Conservation (phyloP, 2,329 filamentous ascomycete genomes). For the Aspergillus sclerotialis region DNA sequence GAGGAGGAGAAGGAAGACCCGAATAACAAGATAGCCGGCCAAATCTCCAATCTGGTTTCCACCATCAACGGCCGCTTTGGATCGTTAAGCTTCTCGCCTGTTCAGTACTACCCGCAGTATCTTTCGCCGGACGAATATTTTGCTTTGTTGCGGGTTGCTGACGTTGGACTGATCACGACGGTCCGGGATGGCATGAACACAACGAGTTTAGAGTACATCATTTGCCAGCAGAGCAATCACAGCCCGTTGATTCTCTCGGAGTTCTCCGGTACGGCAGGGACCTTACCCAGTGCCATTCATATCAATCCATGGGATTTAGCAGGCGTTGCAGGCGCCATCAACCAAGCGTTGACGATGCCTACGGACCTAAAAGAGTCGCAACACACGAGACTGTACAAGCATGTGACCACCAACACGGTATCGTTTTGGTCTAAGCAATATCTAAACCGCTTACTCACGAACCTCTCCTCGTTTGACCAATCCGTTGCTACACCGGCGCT, state of each 20-base stretch:
- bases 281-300: constrained; percentile 76
- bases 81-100: constrained; percentile 79
- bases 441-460: constrained; percentile 69
- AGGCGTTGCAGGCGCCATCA: constrained; percentile 76
- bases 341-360: constrained; percentile 72
- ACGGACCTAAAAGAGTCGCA: constrained; percentile 58
- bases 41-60: constrained; percentile 84
- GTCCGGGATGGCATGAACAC: constrained; percentile 98
- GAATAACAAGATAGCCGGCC: constrained; percentile 74
- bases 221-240: constrained; percentile 80
- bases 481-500: constrained; percentile 72
- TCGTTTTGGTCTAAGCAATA: constrained; percentile 79
- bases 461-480: constrained; percentile 69
- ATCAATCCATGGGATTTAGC: constrained; percentile 94
- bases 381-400: constrained; percentile 69
- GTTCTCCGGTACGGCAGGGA: constrained; percentile 89
- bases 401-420: constrained; percentile 80
- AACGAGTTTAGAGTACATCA: constrained; percentile 87
- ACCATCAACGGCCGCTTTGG: constrained; percentile 89
- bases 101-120: constrained; percentile 93
- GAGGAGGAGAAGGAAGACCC: constrained; percentile 71
- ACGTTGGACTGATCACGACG: constrained; percentile 90
- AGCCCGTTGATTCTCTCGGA: constrained; percentile 91
- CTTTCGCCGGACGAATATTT: constrained; percentile 87
- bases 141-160: constrained; percentile 79